A percentile compares a stretch with the other conserved stretches of the same genome.
phyloP scores from a whole-genome alignment of 768 basidiomycete genomes.

The Naganishia vishniacii region DNA sequence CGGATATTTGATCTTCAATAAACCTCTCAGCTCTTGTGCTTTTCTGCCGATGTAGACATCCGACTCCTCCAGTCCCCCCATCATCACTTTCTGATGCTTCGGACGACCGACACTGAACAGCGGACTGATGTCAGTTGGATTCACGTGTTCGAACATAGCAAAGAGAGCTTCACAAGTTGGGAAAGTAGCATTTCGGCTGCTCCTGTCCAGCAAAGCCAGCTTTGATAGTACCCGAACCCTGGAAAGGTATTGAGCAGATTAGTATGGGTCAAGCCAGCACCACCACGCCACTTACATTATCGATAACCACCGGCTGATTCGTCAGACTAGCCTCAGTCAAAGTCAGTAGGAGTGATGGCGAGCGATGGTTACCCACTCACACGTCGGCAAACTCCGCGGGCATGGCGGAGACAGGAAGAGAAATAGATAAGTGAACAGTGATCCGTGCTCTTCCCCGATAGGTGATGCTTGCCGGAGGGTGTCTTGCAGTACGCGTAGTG shows the following conservation, averaged over 20 bases:
- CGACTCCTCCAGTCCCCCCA: constrained; percentile 81
- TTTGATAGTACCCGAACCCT: constrained; percentile 98
- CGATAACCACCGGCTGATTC: constrained; percentile 97
- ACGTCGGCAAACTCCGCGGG: constrained; percentile 48
- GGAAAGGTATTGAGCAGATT: constrained; percentile 17
- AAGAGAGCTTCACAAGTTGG: constrained; percentile 74
- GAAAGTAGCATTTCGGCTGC: constrained; percentile 98
- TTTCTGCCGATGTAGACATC: constrained; percentile 92
- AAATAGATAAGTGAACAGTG: neutral
- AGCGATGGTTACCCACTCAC: constrained; percentile 30
- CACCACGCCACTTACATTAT: constrained; percentile 64
- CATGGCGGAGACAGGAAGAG: constrained; percentile 28
- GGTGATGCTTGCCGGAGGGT: too few relatives aligned
- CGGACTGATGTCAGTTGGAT: constrained; percentile 29
- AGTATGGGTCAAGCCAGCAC: neutral
- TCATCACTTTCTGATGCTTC: constrained; percentile 97
- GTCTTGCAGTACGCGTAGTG: too few relatives aligned
- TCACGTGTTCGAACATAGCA: too few relatives aligned
- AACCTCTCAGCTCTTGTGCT: constrained; percentile 90
- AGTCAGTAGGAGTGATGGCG: neutral
- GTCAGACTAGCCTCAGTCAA: constrained; percentile 58
- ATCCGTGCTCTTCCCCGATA: too few relatives aligned
- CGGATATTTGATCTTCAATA: constrained; percentile 96
- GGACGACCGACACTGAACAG: constrained; percentile 78
- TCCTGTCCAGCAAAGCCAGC: constrained; percentile 98